Percentiles rank a stretch among this genome's conserved stretches.
These are phyloP conservation scores for Monilinia polystroma DNA, from an alignment of 2,329 filamentous ascomycete species.

Conservation along the genomic window DNA sequence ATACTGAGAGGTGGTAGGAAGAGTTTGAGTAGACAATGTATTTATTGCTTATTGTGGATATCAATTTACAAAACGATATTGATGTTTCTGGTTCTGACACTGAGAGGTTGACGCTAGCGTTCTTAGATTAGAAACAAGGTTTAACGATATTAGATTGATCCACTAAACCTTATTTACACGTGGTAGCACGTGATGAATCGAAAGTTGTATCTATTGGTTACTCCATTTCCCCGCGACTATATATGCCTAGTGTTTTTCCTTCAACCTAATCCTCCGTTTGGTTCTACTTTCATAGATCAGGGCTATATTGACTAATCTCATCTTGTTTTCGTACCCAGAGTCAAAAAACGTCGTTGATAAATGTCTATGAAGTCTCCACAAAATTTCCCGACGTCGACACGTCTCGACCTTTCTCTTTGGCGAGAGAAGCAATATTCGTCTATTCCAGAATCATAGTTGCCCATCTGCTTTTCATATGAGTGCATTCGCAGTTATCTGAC, in stretches of 20 bases:
- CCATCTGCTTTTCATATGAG: not conserved
- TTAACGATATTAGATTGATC: not conserved
- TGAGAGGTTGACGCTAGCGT: not conserved
- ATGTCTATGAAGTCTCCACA: not conserved
- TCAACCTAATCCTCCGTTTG: not conserved
- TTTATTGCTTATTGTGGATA: not conserved
- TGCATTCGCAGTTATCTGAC: not conserved
- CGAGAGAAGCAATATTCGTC: not conserved
- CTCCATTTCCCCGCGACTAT: not conserved
- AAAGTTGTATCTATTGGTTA: not conserved
- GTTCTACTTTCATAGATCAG: not conserved
- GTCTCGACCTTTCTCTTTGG: not conserved
- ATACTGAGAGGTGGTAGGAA: not conserved
- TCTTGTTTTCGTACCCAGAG: not conserved
- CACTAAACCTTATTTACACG: not conserved
- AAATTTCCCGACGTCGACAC: not conserved
- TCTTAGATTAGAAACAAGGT: not conserved
- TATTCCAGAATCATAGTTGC: not conserved
- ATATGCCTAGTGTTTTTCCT: not conserved
- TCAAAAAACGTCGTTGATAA: not conserved
- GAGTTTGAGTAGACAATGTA: not conserved
- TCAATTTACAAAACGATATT: slow-evolving; percentile 9
- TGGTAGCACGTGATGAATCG: not conserved
- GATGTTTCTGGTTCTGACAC: slow-evolving; percentile 7
- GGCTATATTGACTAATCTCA: not conserved